Evolutionary conservation across 805 yeast genomes (phyloP).

Genomic region (Huiozyma naganishii): DNA sequence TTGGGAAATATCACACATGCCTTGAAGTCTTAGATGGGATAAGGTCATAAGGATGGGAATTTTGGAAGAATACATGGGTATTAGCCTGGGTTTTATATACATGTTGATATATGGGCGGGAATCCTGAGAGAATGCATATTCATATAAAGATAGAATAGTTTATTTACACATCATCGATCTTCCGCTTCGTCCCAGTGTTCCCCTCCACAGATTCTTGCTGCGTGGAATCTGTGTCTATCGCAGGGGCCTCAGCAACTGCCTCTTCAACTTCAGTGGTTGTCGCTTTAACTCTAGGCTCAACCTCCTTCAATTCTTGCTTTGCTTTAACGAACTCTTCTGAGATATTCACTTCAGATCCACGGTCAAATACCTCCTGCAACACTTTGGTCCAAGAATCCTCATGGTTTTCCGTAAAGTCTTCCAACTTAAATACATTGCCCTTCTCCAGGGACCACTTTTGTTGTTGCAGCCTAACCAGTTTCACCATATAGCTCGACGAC

Average conservation of each 20-base stretch:
- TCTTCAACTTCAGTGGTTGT: neutral
- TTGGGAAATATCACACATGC: constrained; percentile 24
- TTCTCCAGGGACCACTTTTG: constrained; percentile 74
- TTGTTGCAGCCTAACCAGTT: constrained; percentile 61
- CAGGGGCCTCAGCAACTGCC: neutral
- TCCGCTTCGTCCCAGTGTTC: constrained; percentile 6
- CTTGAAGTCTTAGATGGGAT: constrained; percentile 2
- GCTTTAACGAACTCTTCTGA: constrained; percentile 29
- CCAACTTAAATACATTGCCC: constrained; percentile 53
- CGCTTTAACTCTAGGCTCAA: neutral
- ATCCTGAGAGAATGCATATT: neutral
- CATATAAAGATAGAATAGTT: constrained; percentile 1
- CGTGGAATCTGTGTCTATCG: too few relatives aligned
- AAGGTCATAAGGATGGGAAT: neutral
- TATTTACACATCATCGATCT: constrained; percentile 7
- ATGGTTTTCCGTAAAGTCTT: constrained; percentile 50
- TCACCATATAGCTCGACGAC: constrained; percentile 81
- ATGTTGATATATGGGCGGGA: neutral
- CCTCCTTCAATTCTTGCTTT: constrained; percentile 13
- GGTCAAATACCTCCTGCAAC: constrained; percentile 41
- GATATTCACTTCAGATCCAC: constrained; percentile 34
- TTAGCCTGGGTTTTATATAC: neutral
- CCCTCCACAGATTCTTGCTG: neutral
- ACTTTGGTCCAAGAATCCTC: constrained; percentile 65
- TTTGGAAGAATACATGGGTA: neutral